These are phyloP conservation scores for Dryas drummondii DNA, from an alignment of 306 rosid genomes.

Conservation along the genomic window DNA sequence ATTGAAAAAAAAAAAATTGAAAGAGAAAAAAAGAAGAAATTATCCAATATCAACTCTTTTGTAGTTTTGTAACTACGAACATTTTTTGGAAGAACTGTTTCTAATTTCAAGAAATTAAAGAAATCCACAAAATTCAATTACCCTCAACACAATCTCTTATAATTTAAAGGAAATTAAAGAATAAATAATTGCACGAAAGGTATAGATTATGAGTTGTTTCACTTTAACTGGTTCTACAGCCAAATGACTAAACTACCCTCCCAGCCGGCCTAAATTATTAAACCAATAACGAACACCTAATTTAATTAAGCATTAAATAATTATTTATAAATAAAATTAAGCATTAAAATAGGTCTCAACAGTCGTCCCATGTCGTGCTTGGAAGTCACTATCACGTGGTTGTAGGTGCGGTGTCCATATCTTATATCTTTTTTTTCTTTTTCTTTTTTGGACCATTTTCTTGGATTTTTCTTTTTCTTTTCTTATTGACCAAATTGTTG, in stretches of 20 bases:
- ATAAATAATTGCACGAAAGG: constrained; percentile 2
- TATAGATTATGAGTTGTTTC: background rate
- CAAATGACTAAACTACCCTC: constrained; percentile 16
- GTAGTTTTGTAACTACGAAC: background rate
- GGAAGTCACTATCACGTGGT: constrained; percentile 50
- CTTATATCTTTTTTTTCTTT: constrained; percentile 4
- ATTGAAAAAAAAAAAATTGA: no score
- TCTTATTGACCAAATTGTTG: background rate
- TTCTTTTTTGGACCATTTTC: background rate
- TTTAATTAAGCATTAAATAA: background rate
- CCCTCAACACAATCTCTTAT: background rate
- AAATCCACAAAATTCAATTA: background rate
- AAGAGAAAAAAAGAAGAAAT: no score
- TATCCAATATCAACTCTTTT: no score
- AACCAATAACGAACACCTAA: background rate
- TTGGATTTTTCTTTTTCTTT: background rate
- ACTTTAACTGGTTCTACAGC: background rate
- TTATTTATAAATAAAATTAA: background rate
- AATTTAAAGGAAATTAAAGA: background rate
- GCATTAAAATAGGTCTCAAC: constrained; percentile 12
- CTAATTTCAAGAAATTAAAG: background rate
- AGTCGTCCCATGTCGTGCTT: constrained; percentile 17
- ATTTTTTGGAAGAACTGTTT: background rate
- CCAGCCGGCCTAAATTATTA: background rate
- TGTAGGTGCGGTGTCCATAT: constrained; percentile 34